Conservation (phyloP, 306 rosid species). For the Sicyos edulis region DNA sequence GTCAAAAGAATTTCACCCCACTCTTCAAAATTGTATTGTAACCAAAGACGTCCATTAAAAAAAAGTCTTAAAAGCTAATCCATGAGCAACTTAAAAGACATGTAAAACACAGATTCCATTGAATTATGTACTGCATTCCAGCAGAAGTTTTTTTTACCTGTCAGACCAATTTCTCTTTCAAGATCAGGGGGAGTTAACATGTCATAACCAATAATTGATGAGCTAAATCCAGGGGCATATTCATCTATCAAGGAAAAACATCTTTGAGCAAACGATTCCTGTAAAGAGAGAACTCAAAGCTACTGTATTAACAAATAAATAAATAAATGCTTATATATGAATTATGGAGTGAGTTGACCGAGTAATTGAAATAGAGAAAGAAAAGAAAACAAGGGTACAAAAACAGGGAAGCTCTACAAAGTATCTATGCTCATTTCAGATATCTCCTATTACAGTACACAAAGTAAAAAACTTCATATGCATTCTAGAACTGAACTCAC, state of each 20-base stretch:
- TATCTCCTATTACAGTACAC: neutral
- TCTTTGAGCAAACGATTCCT: conserved; percentile 75
- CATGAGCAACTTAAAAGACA: neutral
- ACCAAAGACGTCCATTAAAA: neutral
- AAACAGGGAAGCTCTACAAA: neutral
- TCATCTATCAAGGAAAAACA: conserved; percentile 75
- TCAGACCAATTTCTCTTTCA: conserved; percentile 86
- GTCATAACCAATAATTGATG: conserved; percentile 79
- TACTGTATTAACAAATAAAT: neutral
- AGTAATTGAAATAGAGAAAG: neutral
- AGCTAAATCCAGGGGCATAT: conserved; percentile 78
- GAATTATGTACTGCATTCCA: neutral
- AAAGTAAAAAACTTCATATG: neutral
- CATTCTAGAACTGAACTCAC: conserved; percentile 41
- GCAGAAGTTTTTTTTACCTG: conserved; percentile 40
- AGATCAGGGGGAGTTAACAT: conserved; percentile 97
- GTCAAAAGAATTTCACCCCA: no score
- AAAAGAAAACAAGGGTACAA: neutral
- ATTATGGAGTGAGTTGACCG: neutral
- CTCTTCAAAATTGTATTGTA: neutral
- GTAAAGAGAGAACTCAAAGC: neutral
- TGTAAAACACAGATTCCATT: neutral
- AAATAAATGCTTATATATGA: conserved; percentile 3
- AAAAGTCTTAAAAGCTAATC: neutral
- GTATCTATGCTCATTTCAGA: neutral